Evolutionary conservation across 1,139 yeast genomes (phyloP), one percentile per base, ranked within the genome.

Genomic region (Hansenula sp.): DNA sequence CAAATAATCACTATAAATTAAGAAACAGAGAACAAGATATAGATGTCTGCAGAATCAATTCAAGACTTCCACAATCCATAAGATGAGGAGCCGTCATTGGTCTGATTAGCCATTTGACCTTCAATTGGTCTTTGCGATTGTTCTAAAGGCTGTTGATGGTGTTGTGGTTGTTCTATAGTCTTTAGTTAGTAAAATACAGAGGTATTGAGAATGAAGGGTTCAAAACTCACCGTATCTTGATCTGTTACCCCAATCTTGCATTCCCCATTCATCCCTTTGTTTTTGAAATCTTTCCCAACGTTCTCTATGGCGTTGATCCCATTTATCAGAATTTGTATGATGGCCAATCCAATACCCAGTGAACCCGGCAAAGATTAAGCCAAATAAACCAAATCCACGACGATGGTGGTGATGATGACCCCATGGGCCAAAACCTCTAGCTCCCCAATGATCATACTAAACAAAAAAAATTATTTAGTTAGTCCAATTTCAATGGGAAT

Each of bases 271-370:
- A 8, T 34, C 36, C 24, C 13, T 21, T 11, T 24, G n/a, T 13
- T 25, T 25, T 10, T 25, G 15, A 12, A 27, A 25, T 16, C 11
- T 35, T 16, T 35, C 24, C 15, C 10, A 25, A 3, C 9, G 10
- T 11, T 35, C 38, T 27, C 17, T 13, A 35, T 17, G 30, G 15
- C 15, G 16, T n/a, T 10, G 4, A 7, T 35, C 38, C 12, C 17
- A 12, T 7, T n/a, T 5, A 15, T 24, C 30, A 25, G 15, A 11
- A 13, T 13, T 21, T n/a, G 16, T 5, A 7, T 35, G 21, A 5
- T 17, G 3, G 1, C 38, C 38, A 35, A 35, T 15, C 38, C 38
- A 35, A 35, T n/a, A 35, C 9, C 38, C 38, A 11, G 25, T 35
- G 3, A 10, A 5, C 9, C 38, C 38, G 16, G 17, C 30, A 16